Conservation (phyloP, 768 basidiomycete genomes). For the Lactarius pseudohatsudake region DNA sequence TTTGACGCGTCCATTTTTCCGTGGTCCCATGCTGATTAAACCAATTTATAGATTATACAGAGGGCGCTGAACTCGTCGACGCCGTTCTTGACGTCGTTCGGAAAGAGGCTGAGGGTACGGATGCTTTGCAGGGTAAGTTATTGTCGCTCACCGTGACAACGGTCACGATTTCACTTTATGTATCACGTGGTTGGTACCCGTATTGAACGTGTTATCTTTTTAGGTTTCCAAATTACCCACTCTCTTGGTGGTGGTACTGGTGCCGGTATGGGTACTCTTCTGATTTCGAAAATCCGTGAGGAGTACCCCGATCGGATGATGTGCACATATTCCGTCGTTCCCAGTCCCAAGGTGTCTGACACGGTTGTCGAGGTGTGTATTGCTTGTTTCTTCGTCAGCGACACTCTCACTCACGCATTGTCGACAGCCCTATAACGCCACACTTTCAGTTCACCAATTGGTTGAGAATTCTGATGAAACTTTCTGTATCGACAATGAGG, state of each 20-base stretch:
- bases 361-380: conserved; percentile 86
- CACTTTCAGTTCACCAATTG: conserved; percentile 96
- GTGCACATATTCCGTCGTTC: conserved; percentile 99
- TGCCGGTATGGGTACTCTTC: conserved; percentile 98
- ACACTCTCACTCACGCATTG: neutral
- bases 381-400: neutral
- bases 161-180: conserved; percentile 6
- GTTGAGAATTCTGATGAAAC: conserved; percentile 99
- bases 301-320: conserved; percentile 99
- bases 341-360: conserved; percentile 96
- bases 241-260: conserved; percentile 99
- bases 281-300: conserved; percentile 98
- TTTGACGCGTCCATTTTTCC: conserved; percentile 29
- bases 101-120: conserved; percentile 97
- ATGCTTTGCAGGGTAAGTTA: conserved; percentile 90
- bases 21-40: conserved; percentile 26
- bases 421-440: conserved; percentile 92
- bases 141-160: conserved; percentile 22
- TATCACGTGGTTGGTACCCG: conserved; percentile 22
- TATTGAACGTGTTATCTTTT: conserved; percentile 10
- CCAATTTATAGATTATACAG: conserved; percentile 67
- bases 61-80: conserved; percentile 98
- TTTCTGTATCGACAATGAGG: conserved; percentile 99
- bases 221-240: conserved; percentile 98
- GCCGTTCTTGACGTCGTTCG: conserved; percentile 97